Base-by-base conservation (phyloP, 2,329 filamentous ascomycete species). In the Ustilaginoidea virens region DNA sequence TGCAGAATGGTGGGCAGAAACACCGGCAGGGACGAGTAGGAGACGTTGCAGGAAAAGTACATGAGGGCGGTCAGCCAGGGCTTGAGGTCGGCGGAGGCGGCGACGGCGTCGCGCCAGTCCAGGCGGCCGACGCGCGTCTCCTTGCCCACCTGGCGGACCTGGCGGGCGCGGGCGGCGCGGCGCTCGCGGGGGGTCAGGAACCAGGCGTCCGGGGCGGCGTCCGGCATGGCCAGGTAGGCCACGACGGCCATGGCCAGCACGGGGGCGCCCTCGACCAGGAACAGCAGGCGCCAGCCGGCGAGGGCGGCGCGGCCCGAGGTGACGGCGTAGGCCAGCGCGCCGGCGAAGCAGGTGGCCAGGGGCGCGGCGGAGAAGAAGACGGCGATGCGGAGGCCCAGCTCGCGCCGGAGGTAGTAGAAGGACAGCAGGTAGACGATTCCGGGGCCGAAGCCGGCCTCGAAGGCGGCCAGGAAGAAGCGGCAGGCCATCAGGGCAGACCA, bases 291-390 rank as follows among this genome's bases (percentile, higher is more conserved):
- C 78, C 78, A 83, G 33, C 62, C 69, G 5, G 69, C 62, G 23
- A 80, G 49, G 8, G 54, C 43, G 3, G 60, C 55, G 36, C 62
- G 58, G 9, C 67, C 64, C 16, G 66, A 66, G 7, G 71, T 73
- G 45, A 80, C 77, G 4, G 63, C 69, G 33, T 72, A 76, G 1
- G 73, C 73, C 10, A 77, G 52, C 3, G 70, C 74, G 3, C 74
- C 69, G 0, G 74, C 70, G 40, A 79, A 80, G 0, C 67, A 71
- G 32, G 71, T 78, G 4, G 74, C 74, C 19, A 80, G 55, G 2
- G 75, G 74, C 0, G 73, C 73, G 4, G 47, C 75, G 1, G 69
- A 68, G 25, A 60, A 48, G 11, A 49, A 56, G 9, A 74, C 54
- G 24, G 31, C 33, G n/a, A 15, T 50, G 7, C 52, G 41, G 6